Percentiles rank a stretch among this genome's conserved stretches.
Evolutionary conservation across 2,329 filamentous ascomycete genomes (phyloP).

Genomic region (Aspergillus neotritici): DNA sequence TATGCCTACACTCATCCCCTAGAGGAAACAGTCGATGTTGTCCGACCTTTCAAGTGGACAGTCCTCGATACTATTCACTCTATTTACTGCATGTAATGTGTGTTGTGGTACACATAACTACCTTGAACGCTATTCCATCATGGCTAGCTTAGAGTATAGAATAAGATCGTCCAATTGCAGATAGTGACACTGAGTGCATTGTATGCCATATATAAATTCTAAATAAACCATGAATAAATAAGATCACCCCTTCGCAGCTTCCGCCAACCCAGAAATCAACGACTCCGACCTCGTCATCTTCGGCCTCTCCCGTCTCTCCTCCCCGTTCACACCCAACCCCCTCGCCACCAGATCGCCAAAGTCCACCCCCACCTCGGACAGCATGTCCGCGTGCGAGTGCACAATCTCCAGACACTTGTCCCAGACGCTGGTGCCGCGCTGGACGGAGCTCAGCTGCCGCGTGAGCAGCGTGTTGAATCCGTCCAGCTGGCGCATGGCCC

Average conservation of each 20-base stretch:
- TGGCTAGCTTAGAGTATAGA: no score
- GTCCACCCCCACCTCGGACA: slow-evolving; percentile 82
- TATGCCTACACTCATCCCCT: no score
- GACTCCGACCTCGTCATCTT: slow-evolving; percentile 23
- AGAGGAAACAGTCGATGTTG: no score
- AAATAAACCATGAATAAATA: no score
- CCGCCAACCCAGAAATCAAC: slow-evolving; percentile 16
- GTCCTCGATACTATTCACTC: no score
- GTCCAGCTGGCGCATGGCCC: slow-evolving; percentile 94
- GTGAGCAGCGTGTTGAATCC: slow-evolving; percentile 78
- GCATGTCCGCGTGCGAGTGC: slow-evolving; percentile 69
- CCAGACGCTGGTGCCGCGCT: slow-evolving; percentile 70
- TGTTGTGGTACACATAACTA: no score
- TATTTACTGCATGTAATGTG: no score
- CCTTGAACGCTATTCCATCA: no score
- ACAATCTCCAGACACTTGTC: slow-evolving; percentile 76
- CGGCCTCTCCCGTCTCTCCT: slow-evolving; percentile 16
- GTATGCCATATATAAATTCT: no score
- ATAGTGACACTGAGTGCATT: no score
- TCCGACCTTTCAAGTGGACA: no score
- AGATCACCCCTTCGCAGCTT: slow-evolving; percentile 8
- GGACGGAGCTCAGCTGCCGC: slow-evolving; percentile 80
- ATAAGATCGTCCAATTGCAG: no score
- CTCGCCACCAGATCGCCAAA: slow-evolving; percentile 75
- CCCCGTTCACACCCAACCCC: slow-evolving; percentile 33